A percentile compares a stretch with the other conserved stretches of the same genome.
Evolutionary conservation across 345 rosid species (phyloP).

Genomic region (Arabis hirsuta): DNA sequence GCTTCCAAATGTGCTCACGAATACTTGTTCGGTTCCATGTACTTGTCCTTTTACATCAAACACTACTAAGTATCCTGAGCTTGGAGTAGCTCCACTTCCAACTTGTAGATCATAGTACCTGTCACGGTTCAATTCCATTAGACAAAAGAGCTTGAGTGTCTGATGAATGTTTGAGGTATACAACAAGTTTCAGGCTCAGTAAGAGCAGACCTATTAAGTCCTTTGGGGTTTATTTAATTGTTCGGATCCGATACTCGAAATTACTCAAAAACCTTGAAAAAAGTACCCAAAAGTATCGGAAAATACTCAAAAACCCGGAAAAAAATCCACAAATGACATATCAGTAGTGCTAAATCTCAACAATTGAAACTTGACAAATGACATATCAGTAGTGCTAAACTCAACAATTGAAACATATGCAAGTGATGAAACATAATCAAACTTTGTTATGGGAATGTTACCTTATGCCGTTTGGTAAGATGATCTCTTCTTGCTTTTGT

Average conservation of each 20-base stretch:
- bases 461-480: constrained; percentile 87
- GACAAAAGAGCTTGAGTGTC: constrained; percentile 1
- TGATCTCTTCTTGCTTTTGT: constrained; percentile 68
- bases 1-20: constrained; percentile 66
- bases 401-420: too few relatives aligned
- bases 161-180: background rate
- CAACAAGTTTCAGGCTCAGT: background rate
- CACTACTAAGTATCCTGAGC: constrained; percentile 78
- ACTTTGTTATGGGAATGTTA: constrained; percentile 28
- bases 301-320: too few relatives aligned
- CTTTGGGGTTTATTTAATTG: too few relatives aligned
- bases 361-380: too few relatives aligned
- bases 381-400: too few relatives aligned
- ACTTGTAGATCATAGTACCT: constrained; percentile 80
- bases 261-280: too few relatives aligned
- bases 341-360: too few relatives aligned
- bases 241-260: too few relatives aligned
- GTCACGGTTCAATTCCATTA: constrained; percentile 13
- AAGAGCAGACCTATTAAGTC: too few relatives aligned
- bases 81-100: constrained; percentile 78
- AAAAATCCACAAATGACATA: too few relatives aligned
- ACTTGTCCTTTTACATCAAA: constrained; percentile 75
- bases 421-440: too few relatives aligned
- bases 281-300: too few relatives aligned
- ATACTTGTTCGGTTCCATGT: constrained; percentile 62